Evolutionary conservation across 1,139 yeast species (phyloP).

Genomic region (Tardiomyces depauwii): DNA sequence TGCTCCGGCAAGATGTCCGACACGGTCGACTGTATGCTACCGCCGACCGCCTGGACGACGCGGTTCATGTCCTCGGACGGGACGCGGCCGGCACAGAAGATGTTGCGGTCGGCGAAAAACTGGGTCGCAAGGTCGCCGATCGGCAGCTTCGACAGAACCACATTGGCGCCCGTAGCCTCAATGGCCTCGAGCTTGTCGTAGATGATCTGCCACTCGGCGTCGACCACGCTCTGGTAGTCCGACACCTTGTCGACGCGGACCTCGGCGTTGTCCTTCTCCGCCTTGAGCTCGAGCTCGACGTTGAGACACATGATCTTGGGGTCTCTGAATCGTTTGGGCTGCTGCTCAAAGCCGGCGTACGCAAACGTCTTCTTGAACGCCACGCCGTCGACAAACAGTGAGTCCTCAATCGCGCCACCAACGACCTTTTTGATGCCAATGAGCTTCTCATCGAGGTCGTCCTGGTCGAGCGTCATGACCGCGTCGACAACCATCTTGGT

Average conservation of each 20-base stretch:
- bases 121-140: conserved; percentile 98
- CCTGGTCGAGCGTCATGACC: conserved; percentile 73
- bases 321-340: conserved; percentile 70
- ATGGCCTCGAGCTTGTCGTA: conserved; percentile 77
- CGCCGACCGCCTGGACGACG: conserved; percentile 91
- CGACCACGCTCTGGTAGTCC: conserved; percentile 93
- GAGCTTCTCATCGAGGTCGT: conserved; percentile 74
- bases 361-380: conserved; percentile 96
- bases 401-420: conserved; percentile 96
- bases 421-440: conserved; percentile 93
- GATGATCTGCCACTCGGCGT: conserved; percentile 97
- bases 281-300: conserved; percentile 91
- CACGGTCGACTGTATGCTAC: conserved; percentile 78
- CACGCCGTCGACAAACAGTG: conserved; percentile 82
- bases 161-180: conserved; percentile 77
- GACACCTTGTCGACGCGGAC: conserved; percentile 89
- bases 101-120: conserved; percentile 89
- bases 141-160: conserved; percentile 87
- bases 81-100: conserved; percentile 97
- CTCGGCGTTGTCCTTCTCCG: conserved; percentile 99
- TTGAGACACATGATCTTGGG: conserved; percentile 82
- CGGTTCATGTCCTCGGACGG: conserved; percentile 82
- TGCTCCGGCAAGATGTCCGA: conserved; percentile 62
- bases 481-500: conserved; percentile 97
- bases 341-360: conserved; percentile 97